Percentiles rank a stretch among this genome's conserved stretches.
phyloP scores from a whole-genome alignment of 2,329 filamentous ascomycete species.

The Orbilia ellipsospora region DNA sequence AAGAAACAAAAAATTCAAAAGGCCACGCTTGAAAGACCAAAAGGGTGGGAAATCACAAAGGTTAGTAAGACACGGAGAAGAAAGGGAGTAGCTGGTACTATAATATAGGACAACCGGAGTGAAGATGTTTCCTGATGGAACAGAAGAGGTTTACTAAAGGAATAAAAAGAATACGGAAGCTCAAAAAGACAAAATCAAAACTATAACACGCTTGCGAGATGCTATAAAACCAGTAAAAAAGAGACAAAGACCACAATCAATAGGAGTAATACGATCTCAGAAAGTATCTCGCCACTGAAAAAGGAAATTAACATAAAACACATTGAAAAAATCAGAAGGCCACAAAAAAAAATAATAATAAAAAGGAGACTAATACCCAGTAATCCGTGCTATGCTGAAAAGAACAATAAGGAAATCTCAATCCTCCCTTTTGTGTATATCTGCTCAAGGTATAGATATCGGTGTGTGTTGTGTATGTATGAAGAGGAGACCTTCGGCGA shows the following conservation, averaged over 20 bases:
- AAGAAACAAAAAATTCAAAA: conserved; percentile 28
- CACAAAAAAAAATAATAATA: conserved; percentile 35
- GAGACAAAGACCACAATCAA: conserved; percentile 28
- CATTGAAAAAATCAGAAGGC: conserved; percentile 16
- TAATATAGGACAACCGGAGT: conserved; percentile 41
- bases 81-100: conserved; percentile 18
- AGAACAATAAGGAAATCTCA: conserved; percentile 24
- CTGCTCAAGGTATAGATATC: conserved; percentile 34
- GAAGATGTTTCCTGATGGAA: conserved; percentile 53
- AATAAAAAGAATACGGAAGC: conserved; percentile 32
- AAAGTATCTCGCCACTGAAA: conserved; percentile 42
- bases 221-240: conserved; percentile 22
- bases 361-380: conserved; percentile 37
- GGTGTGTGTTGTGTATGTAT: not conserved
- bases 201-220: conserved; percentile 45
- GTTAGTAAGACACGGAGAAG: conserved; percentile 33
- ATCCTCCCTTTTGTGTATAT: conserved; percentile 34
- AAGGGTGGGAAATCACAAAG: conserved; percentile 2
- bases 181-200: conserved; percentile 16
- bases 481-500: conserved; percentile 7
- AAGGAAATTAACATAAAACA: conserved; percentile 28
- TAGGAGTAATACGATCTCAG: conserved; percentile 54
- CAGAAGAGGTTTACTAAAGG: conserved; percentile 26
- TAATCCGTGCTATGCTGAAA: conserved; percentile 55
- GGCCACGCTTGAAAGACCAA: conserved; percentile 33